Percentiles rank a stretch among this genome's conserved stretches.
phyloP scores from a whole-genome alignment of 1,284 basidiomycete genomes.

The Ustilago bromivora region DNA sequence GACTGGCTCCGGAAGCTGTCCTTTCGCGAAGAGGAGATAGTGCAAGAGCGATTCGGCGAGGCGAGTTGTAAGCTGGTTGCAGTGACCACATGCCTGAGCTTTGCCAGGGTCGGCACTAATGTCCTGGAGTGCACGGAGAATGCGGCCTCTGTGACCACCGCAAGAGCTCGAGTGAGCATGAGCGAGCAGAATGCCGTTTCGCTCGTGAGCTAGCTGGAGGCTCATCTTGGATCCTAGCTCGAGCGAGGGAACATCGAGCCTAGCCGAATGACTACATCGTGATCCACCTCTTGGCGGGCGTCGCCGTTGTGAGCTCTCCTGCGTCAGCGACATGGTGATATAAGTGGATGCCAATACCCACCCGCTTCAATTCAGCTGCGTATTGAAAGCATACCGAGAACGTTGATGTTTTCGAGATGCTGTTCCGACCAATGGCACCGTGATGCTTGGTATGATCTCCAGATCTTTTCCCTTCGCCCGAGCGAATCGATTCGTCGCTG shows the following conservation, averaged over 20 bases:
- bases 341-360: background rate
- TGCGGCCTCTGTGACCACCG: background rate
- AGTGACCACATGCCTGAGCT: slow-evolving; percentile 42
- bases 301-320: background rate
- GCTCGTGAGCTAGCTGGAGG: slow-evolving; percentile 33
- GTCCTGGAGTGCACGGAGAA: slow-evolving; percentile 14
- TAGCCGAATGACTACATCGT: slow-evolving; percentile 33
- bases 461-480: background rate
- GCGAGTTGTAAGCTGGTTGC: slow-evolving; percentile 33
- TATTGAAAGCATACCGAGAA: slow-evolving; percentile 9
- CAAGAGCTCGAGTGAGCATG: slow-evolving; percentile 7
- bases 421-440: background rate
- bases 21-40: slow-evolving; percentile 50
- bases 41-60: slow-evolving; percentile 43
- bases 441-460: background rate
- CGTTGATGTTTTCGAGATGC: background rate
- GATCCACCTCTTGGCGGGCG: slow-evolving; percentile 16
- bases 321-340: background rate
- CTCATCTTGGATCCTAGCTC: slow-evolving; percentile 40
- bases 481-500: background rate
- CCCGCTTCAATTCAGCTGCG: background rate
- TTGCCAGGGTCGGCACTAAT: slow-evolving; percentile 26
- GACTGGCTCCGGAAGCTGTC: slow-evolving; percentile 51
- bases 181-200: slow-evolving; percentile 19
- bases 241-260: slow-evolving; percentile 24